Base-by-base conservation (phyloP, 768 basidiomycete genomes). In the Xanthoconium purpureum region DNA sequence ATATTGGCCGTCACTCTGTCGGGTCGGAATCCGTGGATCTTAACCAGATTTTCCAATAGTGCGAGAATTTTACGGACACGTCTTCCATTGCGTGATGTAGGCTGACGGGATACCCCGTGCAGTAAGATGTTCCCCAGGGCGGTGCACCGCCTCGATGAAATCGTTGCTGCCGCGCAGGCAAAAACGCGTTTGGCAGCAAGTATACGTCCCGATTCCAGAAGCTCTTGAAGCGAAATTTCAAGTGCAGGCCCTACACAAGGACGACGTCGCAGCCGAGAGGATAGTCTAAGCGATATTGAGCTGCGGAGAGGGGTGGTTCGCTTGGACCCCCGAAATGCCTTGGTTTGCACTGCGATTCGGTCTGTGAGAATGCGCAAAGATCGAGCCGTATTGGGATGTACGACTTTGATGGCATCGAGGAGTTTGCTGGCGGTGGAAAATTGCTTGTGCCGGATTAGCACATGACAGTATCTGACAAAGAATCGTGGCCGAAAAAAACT, bases 1-100 rank as follows among this genome's bases (percentile, higher is more conserved):
- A 91, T 81, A 63, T 92, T 91, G 53, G 81, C 73, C 6, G 91
- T 91, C 38, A 87, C 74, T 11, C 84, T 77, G 66, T 93, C 89
- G 10, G 85, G 82, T 12, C 65, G 65, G 65, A 91, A 88, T 8
- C 71, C 76, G 37, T 77, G 75, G 43, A 74, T 64, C 47, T 69
- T 61, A 43, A 73, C 66, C 32, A 91, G 76, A 13, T 72, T 57
- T 36, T 75, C 67, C 51, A 83, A 74, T 32, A 76, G 69, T 6
- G 64, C 66, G 18, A 74, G 52, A 29, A 80, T 60, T 56, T 73
- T 74, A 28, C 77, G 74, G n/a, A 85, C 71, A 13, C 79, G 71
- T 45, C 77, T 76, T 32, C 73, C 75, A 54, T 81, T 78, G 17
- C 75, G 72, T 30, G 71, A 71, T 36, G 62, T 60, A 35, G 69